phyloP scores from a whole-genome alignment of 768 basidiomycete species.

The Podaxis carcinomalis region DNA sequence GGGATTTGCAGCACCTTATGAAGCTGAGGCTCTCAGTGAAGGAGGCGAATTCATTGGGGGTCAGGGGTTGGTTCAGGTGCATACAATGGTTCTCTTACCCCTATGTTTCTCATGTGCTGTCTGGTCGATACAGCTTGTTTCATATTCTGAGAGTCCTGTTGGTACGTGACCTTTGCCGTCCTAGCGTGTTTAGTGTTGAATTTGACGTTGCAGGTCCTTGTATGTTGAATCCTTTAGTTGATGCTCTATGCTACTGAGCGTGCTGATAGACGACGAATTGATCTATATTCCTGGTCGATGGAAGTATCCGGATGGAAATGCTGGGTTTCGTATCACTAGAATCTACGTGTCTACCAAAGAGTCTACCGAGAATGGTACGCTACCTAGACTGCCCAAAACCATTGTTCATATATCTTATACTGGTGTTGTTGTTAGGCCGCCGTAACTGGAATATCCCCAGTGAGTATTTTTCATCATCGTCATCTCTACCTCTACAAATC shows the following conservation, averaged over 20 bases:
- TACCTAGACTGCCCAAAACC: neutral
- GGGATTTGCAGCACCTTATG: conserved; percentile 23
- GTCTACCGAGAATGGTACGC: conserved; percentile 26
- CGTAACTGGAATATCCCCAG: conserved; percentile 33
- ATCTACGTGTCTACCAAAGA: conserved; percentile 30
- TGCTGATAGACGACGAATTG: conserved; percentile 26
- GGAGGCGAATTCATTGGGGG: conserved; percentile 28
- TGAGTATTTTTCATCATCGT: conserved; percentile 10
- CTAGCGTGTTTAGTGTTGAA: neutral
- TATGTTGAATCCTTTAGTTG: neutral
- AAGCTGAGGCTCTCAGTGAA: conserved; percentile 22
- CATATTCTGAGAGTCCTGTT: conserved; percentile 28
- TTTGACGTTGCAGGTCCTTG: neutral
- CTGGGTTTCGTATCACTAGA: conserved; percentile 27
- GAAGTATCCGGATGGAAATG: conserved; percentile 23
- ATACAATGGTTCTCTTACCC: neutral
- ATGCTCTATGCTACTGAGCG: neutral
- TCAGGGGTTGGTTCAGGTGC: conserved; percentile 21
- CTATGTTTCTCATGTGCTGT: neutral
- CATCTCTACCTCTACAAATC: neutral
- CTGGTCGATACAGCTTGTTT: conserved; percentile 21
- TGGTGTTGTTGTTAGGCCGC: conserved; percentile 18
- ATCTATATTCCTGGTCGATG: conserved; percentile 29
- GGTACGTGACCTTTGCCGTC: conserved; percentile 17
- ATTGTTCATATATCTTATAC: neutral